Conservation (phyloP, 768 basidiomycete genomes). For the Boletus subparvulus region DNA sequence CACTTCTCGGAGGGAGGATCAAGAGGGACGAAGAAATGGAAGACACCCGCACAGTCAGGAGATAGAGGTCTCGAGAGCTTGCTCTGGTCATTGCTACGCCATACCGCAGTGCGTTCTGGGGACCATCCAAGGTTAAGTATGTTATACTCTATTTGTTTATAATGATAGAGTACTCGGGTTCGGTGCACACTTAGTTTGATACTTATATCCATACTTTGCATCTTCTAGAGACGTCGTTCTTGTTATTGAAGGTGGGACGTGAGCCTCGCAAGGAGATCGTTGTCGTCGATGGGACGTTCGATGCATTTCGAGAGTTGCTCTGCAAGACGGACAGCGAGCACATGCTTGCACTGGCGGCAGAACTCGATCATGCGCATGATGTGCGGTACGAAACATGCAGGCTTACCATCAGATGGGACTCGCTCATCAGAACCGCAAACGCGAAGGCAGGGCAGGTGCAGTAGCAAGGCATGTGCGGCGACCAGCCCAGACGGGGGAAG, state of each 20-base stretch:
- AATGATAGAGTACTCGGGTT: constrained; percentile 15
- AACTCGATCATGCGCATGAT: constrained; percentile 1
- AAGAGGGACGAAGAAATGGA: constrained; percentile 32
- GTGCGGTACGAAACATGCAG: neutral
- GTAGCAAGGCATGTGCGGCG: constrained; percentile 46
- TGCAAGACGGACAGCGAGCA: constrained; percentile 66
- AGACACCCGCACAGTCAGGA: neutral
- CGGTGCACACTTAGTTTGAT: constrained; percentile 13
- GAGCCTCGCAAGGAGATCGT: constrained; percentile 45
- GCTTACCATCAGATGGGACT: constrained; percentile 63
- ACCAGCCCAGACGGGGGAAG: constrained; percentile 45
- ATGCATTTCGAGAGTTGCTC: constrained; percentile 50
- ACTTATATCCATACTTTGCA: constrained; percentile 9
- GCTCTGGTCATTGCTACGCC: neutral
- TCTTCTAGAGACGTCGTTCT: neutral
- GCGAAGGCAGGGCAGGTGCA: constrained; percentile 78
- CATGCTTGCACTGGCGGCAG: constrained; percentile 70
- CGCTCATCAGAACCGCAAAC: constrained; percentile 58
- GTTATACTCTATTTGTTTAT: constrained; percentile 31
- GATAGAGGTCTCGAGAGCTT: constrained; percentile 6
- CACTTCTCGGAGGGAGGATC: constrained; percentile 58
- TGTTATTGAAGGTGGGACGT: constrained; percentile 15
- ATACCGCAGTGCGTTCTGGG: constrained; percentile 10
- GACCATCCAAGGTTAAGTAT: constrained; percentile 8
- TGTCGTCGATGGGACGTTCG: constrained; percentile 45